A percentile compares a stretch with the other conserved stretches of the same genome.
These are phyloP conservation scores for Penicillium robsamsonii DNA, from an alignment of 495 filamentous ascomycete species.

Conservation along the genomic window DNA sequence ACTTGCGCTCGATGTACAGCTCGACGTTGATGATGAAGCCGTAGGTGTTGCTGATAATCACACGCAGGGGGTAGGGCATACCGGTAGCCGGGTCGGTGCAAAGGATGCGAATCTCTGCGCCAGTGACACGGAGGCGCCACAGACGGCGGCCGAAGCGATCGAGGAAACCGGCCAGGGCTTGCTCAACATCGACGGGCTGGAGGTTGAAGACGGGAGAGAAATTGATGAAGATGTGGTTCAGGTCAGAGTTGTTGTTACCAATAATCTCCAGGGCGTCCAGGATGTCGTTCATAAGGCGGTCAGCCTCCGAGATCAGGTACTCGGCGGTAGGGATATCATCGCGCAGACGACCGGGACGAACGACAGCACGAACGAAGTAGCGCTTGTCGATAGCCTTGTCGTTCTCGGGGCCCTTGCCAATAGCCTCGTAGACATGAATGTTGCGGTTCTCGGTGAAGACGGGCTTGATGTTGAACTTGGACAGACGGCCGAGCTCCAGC, in stretches of 20 bases:
- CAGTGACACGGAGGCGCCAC: conserved; percentile 95
- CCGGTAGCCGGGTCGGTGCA: conserved; percentile 88
- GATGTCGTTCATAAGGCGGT: conserved; percentile 95
- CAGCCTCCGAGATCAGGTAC: conserved; percentile 96
- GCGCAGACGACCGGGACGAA: conserved; percentile 85
- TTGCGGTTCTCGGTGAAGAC: conserved; percentile 99
- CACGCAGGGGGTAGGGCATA: conserved; percentile 86
- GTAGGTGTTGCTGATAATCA: conserved; percentile 97
- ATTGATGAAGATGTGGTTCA: conserved; percentile 99
- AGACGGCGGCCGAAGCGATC: conserved; percentile 93
- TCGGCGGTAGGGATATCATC: conserved; percentile 97
- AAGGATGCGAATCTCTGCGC: conserved; percentile 96
- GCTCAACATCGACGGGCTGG: conserved; percentile 83
- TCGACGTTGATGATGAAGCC: conserved; percentile 99
- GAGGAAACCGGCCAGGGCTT: conserved; percentile 90
- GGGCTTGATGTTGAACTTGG: conserved; percentile 95
- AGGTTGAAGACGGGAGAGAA: conserved; percentile 95
- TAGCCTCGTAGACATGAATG: conserved; percentile 96
- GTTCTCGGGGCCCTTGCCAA: conserved; percentile 88
- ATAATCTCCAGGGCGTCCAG: conserved; percentile 97
- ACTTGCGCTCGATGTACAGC: conserved; percentile 95
- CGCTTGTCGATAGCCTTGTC: conserved; percentile 75
- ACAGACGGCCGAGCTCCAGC: conserved; percentile 87
- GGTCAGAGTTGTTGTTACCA: conserved; percentile 97
- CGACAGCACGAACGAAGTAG: conserved; percentile 95